Evolutionary conservation across 129 eudicot genomes (phyloP), one percentile per base, ranked within the genome.

Genomic region (Tagetes erecta): DNA sequence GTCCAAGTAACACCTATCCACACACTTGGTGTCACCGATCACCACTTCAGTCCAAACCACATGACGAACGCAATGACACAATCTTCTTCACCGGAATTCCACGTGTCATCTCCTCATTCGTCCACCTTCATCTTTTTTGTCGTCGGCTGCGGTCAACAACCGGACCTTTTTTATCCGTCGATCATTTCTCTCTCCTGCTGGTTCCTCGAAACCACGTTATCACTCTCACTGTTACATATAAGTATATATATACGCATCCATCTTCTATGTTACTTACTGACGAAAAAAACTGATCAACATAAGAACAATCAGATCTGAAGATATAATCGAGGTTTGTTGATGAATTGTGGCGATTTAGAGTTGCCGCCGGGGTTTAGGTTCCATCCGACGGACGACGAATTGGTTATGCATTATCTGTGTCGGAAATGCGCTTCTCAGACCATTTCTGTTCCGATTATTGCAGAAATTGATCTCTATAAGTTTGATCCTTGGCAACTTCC

Each of bases 401-500:
- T 88, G 4, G 90, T 85, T 62, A 84, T 76, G 79, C 90, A 88
- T 68, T 88, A 85, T 42, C 70, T 88, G 34, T 83, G 88, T 67
- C 86, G 74, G 8, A 83, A 73, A 86, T 88, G 90, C 13, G 86
- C 90, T 33, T 78, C 90, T 9, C 86, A 88, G 40, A 8, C 77
- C 20, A 85, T 88, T 55, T 47, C 80, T 3, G 90, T 72, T 14
- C 86, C 90, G 2, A 81, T 88, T 39, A 80, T 88, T 0, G 90
- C 94, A 6, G 94, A 85, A 33, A 83, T 88, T 55, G 90, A 88
- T 83, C 81, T 88, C 6, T 88, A 88, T 68, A 88, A 88, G 75
- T 83, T 85, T 68, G 86, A 88, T 78, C 94, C 94, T 6, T 88
- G 94, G 94, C 82, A 88, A 40, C 90, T 88, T 64, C 94, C 90